phyloP scores from a whole-genome alignment of 2,329 filamentous ascomycete species.

The Scedosporium boydii region DNA sequence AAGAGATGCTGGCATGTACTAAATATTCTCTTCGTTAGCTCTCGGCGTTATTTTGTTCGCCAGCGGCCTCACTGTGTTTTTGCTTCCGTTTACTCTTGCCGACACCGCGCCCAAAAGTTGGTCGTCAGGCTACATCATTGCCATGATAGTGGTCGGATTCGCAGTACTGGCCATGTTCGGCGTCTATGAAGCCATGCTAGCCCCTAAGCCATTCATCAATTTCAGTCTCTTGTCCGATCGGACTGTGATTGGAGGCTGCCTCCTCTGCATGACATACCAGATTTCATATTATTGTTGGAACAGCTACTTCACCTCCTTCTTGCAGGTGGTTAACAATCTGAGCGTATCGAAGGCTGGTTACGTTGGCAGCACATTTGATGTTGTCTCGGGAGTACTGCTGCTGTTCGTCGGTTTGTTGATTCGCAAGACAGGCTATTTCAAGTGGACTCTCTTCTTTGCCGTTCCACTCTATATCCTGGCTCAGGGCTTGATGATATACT shows the following conservation, averaged over 20 bases:
- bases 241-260: constrained; percentile 26
- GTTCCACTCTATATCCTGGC: constrained; percentile 46
- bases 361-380: constrained; percentile 33
- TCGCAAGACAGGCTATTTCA: constrained; percentile 35
- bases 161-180: constrained; percentile 26
- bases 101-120: constrained; percentile 29
- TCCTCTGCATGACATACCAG: constrained; percentile 26
- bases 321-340: constrained; percentile 27
- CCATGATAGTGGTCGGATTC: constrained; percentile 27
- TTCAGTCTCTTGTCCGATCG: constrained; percentile 22
- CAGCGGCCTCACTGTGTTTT: constrained; percentile 51
- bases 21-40: constrained; percentile 25
- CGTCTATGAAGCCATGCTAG: constrained; percentile 27
- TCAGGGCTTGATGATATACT: constrained; percentile 28
- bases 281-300: constrained; percentile 34
- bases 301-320: constrained; percentile 28
- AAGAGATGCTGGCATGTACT: neutral
- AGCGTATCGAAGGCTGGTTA: constrained; percentile 24
- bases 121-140: constrained; percentile 30
- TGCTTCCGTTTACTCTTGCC: constrained; percentile 57
- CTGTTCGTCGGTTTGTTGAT: constrained; percentile 38
- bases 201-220: constrained; percentile 30
- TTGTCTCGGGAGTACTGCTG: constrained; percentile 38
- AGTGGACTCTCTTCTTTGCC: constrained; percentile 32
- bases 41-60: constrained; percentile 53